Conservation (phyloP, 148 eudicot species). For the Cornus controversa region DNA sequence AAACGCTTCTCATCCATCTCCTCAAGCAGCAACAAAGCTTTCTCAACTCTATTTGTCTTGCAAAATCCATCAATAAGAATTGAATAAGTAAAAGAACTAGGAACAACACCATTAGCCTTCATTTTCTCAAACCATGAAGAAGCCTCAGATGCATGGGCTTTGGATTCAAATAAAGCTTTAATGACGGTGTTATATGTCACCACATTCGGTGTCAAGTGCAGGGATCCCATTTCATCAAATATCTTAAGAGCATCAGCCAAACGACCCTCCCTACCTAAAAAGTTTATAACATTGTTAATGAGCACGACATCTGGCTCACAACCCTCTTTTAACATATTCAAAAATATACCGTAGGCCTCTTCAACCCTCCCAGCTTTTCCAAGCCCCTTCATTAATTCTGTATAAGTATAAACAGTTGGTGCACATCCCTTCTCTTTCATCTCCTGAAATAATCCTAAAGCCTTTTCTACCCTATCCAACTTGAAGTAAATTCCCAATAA, state of each 20-base stretch:
- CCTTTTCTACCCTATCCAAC: conserved; percentile 57
- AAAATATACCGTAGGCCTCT: conserved; percentile 69
- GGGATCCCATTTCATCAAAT: conserved; percentile 69
- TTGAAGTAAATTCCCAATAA: conserved; percentile 70
- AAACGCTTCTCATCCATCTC: conserved; percentile 99
- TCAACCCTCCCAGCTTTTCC: conserved; percentile 71
- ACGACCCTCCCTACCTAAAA: conserved; percentile 74
- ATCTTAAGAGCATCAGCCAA: conserved; percentile 67
- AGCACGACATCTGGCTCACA: conserved; percentile 88
- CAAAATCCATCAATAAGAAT: conserved; percentile 93
- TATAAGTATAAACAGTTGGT: conserved; percentile 88
- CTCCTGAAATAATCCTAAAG: conserved; percentile 57
- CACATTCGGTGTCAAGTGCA: conserved; percentile 70
- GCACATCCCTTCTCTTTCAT: conserved; percentile 74
- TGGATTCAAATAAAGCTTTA: conserved; percentile 70
- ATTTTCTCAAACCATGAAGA: conserved; percentile 63
- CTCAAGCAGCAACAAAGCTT: conserved; percentile 84
- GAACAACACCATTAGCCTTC: conserved; percentile 62
- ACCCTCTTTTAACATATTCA: conserved; percentile 69
- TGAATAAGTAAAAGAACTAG: conserved; percentile 87
- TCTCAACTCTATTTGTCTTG: conserved; percentile 76
- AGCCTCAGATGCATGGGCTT: conserved; percentile 58
- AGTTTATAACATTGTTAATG: conserved; percentile 75
- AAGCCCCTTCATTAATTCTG: conserved; percentile 85
- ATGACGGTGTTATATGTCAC: conserved; percentile 90